Base-by-base conservation (phyloP, 2,329 filamentous ascomycete species). In the Fusarium sp. region DNA sequence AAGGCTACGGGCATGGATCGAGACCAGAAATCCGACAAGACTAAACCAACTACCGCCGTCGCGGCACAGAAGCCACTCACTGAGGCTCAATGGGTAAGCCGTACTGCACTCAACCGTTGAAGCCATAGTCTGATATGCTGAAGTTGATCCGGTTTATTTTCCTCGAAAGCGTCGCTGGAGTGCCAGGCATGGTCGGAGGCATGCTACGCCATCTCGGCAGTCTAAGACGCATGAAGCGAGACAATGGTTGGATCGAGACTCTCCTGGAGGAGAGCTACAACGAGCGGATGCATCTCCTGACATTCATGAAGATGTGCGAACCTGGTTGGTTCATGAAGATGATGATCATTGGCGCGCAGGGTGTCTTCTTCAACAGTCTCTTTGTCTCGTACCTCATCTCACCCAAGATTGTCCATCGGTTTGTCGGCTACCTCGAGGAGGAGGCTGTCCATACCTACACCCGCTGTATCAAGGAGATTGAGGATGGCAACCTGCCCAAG, bases 391-490 rank as follows among this genome's bases (percentile, higher is more conserved):
- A 98, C 78, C 87, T 99, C 31, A 72, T 97, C 58, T 92, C 90
- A 2, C 94, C 95, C 7, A 88, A 89, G 60, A 94, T 92, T 63
- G 94, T 91, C 72, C 95, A 99, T 77, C 90, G 95, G 40, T 98
- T 99, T 76, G 93, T 98, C 49, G 95, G 93, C 2, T 98, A 98
- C 70, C 87, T 99, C 11, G 95, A 99, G 77, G 95, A 99, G 76
- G 95, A 99, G 77, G 95, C 95, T 8, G 94, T 98, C 2, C 85
- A 96, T 73, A 99, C 95, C 0, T 99, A 99, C 80, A 95, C 92
- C 1, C 88, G 93, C 45, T 91, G 92, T 59, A 91, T 98, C 70
- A 82, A 88, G 66, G 95, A 98, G 72, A 85, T 99, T 24, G 93
- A 98, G 56, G 83, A 85, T 3, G 94, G 94, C n/a, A 85, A 87